Conservation (phyloP, 345 rosid species). For the Salix brachista region DNA sequence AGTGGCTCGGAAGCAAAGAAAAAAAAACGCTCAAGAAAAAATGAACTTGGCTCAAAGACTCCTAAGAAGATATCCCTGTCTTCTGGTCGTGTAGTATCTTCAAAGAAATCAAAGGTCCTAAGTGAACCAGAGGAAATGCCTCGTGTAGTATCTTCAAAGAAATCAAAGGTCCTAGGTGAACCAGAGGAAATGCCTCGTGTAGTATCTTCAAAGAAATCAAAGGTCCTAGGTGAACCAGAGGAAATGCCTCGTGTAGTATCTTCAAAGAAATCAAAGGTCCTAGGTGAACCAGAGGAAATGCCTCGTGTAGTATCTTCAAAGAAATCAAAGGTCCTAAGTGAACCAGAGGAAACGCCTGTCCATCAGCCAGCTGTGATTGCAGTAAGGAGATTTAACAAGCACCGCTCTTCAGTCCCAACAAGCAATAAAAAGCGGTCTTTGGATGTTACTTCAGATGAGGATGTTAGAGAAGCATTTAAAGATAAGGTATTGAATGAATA, state of each 20-base stretch:
- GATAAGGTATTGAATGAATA: slow-evolving; percentile 36
- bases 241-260: neutral
- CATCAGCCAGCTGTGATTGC: slow-evolving; percentile 18
- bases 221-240: slow-evolving; percentile 9
- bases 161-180: slow-evolving; percentile 19
- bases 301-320: slow-evolving; percentile 15
- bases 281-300: slow-evolving; percentile 5
- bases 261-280: slow-evolving; percentile 24
- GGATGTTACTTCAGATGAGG: slow-evolving; percentile 18
- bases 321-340: slow-evolving; percentile 21
- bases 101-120: slow-evolving; percentile 21
- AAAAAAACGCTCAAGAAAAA: slow-evolving; percentile 22
- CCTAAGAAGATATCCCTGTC: slow-evolving; percentile 7
- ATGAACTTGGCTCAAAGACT: slow-evolving; percentile 22
- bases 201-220: slow-evolving; percentile 25
- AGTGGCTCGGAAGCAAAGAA: slow-evolving; percentile 25
- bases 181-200: neutral
- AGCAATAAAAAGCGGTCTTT: slow-evolving; percentile 17
- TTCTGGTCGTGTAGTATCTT: slow-evolving; percentile 10
- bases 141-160: slow-evolving; percentile 20
- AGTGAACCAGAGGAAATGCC: slow-evolving; percentile 6
- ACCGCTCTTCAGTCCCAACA: slow-evolving; percentile 16
- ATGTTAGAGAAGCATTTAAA: slow-evolving; percentile 28
- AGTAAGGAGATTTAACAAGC: slow-evolving; percentile 16
- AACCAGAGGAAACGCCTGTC: slow-evolving; percentile 17